Conservation (phyloP, 768 basidiomycete genomes). For the Wakefieldia striispora region DNA sequence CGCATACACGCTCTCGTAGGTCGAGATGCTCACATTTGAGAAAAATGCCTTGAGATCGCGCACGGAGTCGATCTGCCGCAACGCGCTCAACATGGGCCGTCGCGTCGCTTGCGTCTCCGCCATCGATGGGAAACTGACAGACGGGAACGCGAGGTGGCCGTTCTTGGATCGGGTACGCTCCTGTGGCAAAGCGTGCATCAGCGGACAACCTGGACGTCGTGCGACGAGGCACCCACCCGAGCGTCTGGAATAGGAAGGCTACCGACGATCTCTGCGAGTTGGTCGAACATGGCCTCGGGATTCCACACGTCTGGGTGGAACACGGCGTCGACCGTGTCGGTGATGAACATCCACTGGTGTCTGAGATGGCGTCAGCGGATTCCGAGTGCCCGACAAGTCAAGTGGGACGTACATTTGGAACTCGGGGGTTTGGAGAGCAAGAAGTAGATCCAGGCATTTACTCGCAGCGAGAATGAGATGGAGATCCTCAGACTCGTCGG, state of each 20-base stretch:
- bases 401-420: conserved; percentile 79
- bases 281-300: conserved; percentile 89
- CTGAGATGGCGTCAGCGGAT: conserved; percentile 35
- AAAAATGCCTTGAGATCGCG: conserved; percentile 90
- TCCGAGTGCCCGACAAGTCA: not conserved
- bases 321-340: conserved; percentile 94
- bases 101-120: conserved; percentile 54
- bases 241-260: conserved; percentile 52
- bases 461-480: conserved; percentile 82
- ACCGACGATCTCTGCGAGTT: conserved; percentile 79
- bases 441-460: conserved; percentile 91
- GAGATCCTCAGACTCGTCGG: conserved; percentile 84
- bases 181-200: conserved; percentile 6
- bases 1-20: conserved; percentile 89
- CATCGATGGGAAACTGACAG: conserved; percentile 26
- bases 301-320: conserved; percentile 82
- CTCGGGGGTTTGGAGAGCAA: conserved; percentile 92
- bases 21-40: conserved; percentile 80
- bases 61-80: conserved; percentile 80
- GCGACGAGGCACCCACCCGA: conserved; percentile 15
- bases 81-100: conserved; percentile 63
- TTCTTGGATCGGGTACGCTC: conserved; percentile 28
- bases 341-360: conserved; percentile 98
- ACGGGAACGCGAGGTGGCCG: conserved; percentile 22
- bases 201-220: no score